Base-by-base conservation (phyloP, 1,284 basidiomycete species). In the Boletellus deceptivus region DNA sequence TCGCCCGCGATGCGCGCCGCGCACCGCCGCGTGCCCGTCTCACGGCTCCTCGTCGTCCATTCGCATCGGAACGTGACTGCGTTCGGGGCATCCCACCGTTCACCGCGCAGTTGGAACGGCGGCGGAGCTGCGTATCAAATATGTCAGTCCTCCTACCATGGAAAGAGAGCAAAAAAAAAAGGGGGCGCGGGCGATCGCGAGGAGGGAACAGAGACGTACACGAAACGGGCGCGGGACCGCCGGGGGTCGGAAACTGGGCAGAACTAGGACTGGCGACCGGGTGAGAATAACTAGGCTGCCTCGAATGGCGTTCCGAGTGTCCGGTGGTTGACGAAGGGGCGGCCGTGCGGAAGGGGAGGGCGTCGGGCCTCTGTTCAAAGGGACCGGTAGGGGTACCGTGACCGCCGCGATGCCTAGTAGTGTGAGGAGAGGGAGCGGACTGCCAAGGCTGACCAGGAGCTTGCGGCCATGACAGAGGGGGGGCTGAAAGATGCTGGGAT, bases 1-100 rank as follows among this genome's bases (percentile, higher is more conserved):
- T 68, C 54, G 0, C 64, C 65, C 4, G 48, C 35, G 36, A 65
- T 39, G 18, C 27, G 45, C 20, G 53, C 61, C 29, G 7, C 11
- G 46, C 67, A 69, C 9, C 0, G 51, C 39, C 6, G 25, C 25
- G 25, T 25, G 25, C 25, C 25, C 25, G 13, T 37, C 17, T 18
- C 50, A 41, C 24, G 39, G 36, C 24, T 41, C 8, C 7, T 16
- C 3, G 46, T 34, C 31, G 17, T 33, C 67, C 67, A 65, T 48
- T 43, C 22, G 41, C 64, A 65, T 5, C 4, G 52, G 38, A 61
- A 65, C 22, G 34, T 53, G 50, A 25, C 4, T 29, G 41, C 17
- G 39, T 34, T 43, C 3, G 44, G 16, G 34, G 20, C 27, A 25
- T 43, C 43, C 63, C 44, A 52, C 5, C 49, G 49, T 24, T 55